Conservation (phyloP, 225 moss, liverwort and hornwort genomes). For the Polytrichum commune region DNA sequence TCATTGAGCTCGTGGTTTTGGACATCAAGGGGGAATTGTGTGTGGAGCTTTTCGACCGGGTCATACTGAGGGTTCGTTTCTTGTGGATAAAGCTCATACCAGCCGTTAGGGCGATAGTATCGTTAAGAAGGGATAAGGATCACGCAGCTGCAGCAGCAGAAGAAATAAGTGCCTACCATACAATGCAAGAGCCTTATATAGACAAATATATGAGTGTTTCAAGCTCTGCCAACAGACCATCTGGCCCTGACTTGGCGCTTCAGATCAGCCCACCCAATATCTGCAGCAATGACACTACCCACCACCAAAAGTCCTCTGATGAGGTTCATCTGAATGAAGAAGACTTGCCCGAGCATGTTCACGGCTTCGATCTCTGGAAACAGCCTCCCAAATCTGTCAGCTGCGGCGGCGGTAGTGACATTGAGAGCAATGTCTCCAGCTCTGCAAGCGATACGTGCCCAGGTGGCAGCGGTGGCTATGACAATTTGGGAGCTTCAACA, state of each 20-base stretch:
- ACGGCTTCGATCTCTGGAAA: slow-evolving; percentile 90
- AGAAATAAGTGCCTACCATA: slow-evolving; percentile 7
- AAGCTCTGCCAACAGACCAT: slow-evolving; percentile 18
- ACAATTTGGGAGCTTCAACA: slow-evolving; percentile 72
- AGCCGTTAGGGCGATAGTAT: no score
- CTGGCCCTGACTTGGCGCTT: slow-evolving; percentile 76
- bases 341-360: slow-evolving; percentile 70
- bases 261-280: slow-evolving; percentile 91
- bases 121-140: not conserved
- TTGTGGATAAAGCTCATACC: no score
- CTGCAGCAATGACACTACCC: slow-evolving; percentile 20
- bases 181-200: slow-evolving; percentile 28
- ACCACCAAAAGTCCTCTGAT: slow-evolving; percentile 31
- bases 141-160: slow-evolving; percentile 9
- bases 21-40: no score
- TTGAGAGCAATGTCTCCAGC: slow-evolving; percentile 69
- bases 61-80: no score
- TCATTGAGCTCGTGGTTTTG: no score
- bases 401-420: slow-evolving; percentile 40
- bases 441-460: slow-evolving; percentile 29
- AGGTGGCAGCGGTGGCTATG: not conserved
- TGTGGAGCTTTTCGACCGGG: no score
- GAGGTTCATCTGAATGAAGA: slow-evolving; percentile 42
- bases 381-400: slow-evolving; percentile 57
- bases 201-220: slow-evolving; percentile 36